These are phyloP conservation scores for Penicillium ochrochloron DNA, from an alignment of 495 filamentous ascomycete genomes.

Conservation along the genomic window DNA sequence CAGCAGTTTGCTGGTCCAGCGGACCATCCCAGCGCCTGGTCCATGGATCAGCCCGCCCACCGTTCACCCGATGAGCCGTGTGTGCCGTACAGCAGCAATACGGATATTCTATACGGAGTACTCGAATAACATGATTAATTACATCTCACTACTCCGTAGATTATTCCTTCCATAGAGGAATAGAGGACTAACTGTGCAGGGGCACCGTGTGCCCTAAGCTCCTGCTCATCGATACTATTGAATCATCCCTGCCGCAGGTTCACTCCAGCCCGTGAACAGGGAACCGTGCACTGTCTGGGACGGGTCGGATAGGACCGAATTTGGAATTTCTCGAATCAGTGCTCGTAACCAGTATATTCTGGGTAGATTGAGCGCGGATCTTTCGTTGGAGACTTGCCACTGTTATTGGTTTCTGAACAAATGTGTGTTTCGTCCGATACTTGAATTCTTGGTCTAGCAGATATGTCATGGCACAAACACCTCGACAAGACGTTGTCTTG, in stretches of 20 bases:
- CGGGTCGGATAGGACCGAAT: constrained; percentile 26
- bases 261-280: constrained; percentile 8
- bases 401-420: neutral
- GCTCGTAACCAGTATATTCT: neutral
- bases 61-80: constrained; percentile 30
- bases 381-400: neutral
- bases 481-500: neutral
- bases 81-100: constrained; percentile 7
- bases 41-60: constrained; percentile 32
- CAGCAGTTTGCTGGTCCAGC: constrained; percentile 2
- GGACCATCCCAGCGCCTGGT: constrained; percentile 7
- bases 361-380: neutral
- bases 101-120: neutral
- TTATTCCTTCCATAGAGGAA: neutral
- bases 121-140: neutral
- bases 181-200: neutral
- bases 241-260: constrained; percentile 11
- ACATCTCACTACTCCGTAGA: neutral
- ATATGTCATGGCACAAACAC: too few relatives aligned
- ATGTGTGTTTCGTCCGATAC: too few relatives aligned
- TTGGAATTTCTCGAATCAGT: constrained; percentile 26
- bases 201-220: constrained; percentile 9
- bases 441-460: neutral
- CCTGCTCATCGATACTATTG: neutral
- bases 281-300: constrained; percentile 22